A percentile compares a stretch with the other conserved stretches of the same genome.
phyloP scores from a whole-genome alignment of 257 asterid genomes.

The Petunia secreta region DNA sequence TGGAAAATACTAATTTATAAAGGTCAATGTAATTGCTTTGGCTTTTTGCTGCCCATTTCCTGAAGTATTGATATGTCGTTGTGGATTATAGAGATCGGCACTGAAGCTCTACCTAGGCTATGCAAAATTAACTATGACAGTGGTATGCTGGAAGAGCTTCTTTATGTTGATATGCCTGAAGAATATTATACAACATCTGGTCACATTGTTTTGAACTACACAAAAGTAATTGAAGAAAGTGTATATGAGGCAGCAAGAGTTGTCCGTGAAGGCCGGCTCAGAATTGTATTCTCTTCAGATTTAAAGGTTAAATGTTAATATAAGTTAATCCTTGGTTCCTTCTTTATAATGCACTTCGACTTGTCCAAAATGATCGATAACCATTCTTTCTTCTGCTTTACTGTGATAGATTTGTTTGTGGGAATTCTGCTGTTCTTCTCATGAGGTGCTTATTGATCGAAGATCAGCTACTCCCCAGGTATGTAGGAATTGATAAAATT shows the following conservation, averaged over 20 bases:
- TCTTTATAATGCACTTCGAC: background rate
- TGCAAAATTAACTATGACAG: constrained; percentile 36
- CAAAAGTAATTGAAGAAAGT: constrained; percentile 38
- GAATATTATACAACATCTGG: constrained; percentile 31
- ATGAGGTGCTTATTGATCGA: constrained; percentile 36
- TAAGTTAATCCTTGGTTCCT: background rate
- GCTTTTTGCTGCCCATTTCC: background rate
- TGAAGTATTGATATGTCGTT: background rate
- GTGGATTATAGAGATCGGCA: constrained; percentile 16
- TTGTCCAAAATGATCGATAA: background rate
- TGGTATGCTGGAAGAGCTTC: constrained; percentile 29
- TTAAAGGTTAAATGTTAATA: constrained; percentile 38
- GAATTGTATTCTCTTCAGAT: constrained; percentile 36
- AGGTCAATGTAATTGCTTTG: background rate
- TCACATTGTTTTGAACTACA: constrained; percentile 34
- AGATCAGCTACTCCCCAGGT: constrained; percentile 39
- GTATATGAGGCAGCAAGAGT: constrained; percentile 32
- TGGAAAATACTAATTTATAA: background rate
- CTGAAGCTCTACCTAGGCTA: constrained; percentile 39
- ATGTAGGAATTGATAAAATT: background rate
- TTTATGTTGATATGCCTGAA: constrained; percentile 21
- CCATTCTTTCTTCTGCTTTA: background rate
- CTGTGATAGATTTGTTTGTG: constrained; percentile 36
- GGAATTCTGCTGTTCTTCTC: constrained; percentile 43
- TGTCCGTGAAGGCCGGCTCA: constrained; percentile 39